Base-by-base conservation (phyloP, 768 basidiomycete species). In the Suillus lakei region DNA sequence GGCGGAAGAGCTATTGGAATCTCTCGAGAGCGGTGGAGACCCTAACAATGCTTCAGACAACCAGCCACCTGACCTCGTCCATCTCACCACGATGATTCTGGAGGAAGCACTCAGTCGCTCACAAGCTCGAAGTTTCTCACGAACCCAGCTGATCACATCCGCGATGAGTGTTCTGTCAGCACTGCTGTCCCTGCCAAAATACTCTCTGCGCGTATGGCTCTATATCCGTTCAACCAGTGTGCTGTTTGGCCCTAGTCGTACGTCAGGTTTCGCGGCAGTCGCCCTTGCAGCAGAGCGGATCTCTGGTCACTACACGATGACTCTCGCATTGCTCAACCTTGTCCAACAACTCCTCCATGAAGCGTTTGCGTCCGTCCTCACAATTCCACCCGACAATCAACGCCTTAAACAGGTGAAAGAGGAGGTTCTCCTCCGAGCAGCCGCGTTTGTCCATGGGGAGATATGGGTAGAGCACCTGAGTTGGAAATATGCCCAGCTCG, bases 181-280 rank as follows among this genome's bases (percentile, higher is more conserved):
- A 0, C 83, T 96, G 36, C 83, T 96, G 41, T 86, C 88, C 1
- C 78, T 92, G 15, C 92, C 91, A 1, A 83, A 81, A 53, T 91
- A 91, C 71, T 91, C 92, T n/a, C 87, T 88, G 68, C 85, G 91
- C 2, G 92, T 96, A 28, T 97, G 95, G 95, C 81, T 95, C 12
- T 96, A 92, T 71, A 85, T 96, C 23, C 89, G 94, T 15, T 91
- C 91, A 6, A 91, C 94, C 0, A 81, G 85, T 0, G 84, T 88
- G 26, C 83, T 98, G 32, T 94, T 97, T 70, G 90, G 91, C 21
- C 82, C 88, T 6, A 87, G 86, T 30, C 81, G 81, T 51, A 64
- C 73, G 0, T 77, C 82, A 36, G 88, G 86, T 12, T 86, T 87
- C 66, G 86, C 87, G 5, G 87, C 89, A 4, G 81, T 85, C 50